A percentile compares a stretch with the other conserved stretches of the same genome.
phyloP scores from a whole-genome alignment of 768 basidiomycete genomes.

The Leccinum disarticulatum region DNA sequence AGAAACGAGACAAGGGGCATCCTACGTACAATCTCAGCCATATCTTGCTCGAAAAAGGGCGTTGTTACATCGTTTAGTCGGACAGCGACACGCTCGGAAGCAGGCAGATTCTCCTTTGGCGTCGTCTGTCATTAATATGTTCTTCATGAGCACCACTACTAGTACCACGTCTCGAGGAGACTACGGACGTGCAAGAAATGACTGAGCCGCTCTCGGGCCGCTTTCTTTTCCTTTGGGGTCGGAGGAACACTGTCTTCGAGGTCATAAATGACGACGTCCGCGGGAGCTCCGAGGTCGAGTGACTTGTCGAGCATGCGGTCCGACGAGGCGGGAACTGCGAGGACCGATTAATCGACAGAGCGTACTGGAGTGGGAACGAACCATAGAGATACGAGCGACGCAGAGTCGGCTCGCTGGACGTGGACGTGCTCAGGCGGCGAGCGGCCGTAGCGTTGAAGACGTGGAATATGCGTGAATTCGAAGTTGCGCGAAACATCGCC shows the following conservation, averaged over 20 bases:
- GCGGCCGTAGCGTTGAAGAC: conserved; percentile 4
- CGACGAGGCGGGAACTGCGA: conserved; percentile 72
- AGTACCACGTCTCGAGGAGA: conserved; percentile 3
- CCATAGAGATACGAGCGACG: conserved; percentile 66
- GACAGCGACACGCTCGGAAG: conserved; percentile 57
- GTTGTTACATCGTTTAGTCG: conserved; percentile 69
- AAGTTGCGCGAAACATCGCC: conserved; percentile 7
- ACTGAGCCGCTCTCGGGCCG: conserved; percentile 54
- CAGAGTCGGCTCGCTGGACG: conserved; percentile 22
- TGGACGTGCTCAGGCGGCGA: conserved; percentile 16
- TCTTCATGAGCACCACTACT: conserved; percentile 17
- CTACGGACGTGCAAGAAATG: conserved; percentile 55
- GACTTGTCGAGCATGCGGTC: conserved; percentile 84
- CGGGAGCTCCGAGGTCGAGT: conserved; percentile 41
- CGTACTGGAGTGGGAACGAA: conserved; percentile 13
- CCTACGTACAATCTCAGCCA: conserved; percentile 56
- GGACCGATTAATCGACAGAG: background rate
- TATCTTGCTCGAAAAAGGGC: conserved; percentile 63
- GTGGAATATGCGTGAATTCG: background rate
- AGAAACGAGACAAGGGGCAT: conserved; percentile 15
- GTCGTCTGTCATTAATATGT: conserved; percentile 19
- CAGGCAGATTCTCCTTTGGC: conserved; percentile 37
- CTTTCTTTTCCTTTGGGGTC: conserved; percentile 50
- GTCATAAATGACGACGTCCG: conserved; percentile 85
- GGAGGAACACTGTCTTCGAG: conserved; percentile 85